These are phyloP conservation scores for Purshia tridentata DNA, from an alignment of 306 rosid species.

Conservation along the genomic window DNA sequence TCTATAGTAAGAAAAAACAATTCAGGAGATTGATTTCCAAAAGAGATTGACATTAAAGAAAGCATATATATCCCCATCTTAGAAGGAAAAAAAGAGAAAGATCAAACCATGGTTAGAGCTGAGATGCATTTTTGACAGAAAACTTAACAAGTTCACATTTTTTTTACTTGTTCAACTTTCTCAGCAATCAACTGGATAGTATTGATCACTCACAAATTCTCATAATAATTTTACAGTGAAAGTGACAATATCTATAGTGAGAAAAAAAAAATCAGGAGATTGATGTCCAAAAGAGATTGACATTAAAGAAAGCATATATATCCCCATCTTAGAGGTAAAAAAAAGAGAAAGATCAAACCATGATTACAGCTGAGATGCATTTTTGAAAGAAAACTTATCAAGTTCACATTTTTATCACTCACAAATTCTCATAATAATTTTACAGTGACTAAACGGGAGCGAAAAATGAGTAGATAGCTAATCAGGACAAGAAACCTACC, in stretches of 20 bases:
- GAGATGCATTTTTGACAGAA: background rate
- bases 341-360: background rate
- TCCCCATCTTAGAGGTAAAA: background rate
- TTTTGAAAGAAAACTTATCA: background rate
- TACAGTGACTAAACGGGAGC: background rate
- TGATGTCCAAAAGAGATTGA: background rate
- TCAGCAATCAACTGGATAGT: background rate
- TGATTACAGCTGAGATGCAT: background rate
- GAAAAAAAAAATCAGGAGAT: constrained; percentile 6
- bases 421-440: background rate
- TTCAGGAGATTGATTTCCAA: background rate
- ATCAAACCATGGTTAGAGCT: background rate
- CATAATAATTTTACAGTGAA: background rate
- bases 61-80: background rate
- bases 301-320: background rate
- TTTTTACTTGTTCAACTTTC: background rate
- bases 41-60: background rate
- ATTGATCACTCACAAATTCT: background rate
- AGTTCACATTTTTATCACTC: background rate
- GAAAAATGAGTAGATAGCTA: background rate
- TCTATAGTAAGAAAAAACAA: constrained; percentile 13
- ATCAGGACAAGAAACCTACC: constrained; percentile 42
- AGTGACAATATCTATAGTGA: constrained; percentile 18
- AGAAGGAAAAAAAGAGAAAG: background rate
- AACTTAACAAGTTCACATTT: background rate